Conservation (phyloP, 2,329 filamentous ascomycete genomes). For the Ceratocystis colombiana region DNA sequence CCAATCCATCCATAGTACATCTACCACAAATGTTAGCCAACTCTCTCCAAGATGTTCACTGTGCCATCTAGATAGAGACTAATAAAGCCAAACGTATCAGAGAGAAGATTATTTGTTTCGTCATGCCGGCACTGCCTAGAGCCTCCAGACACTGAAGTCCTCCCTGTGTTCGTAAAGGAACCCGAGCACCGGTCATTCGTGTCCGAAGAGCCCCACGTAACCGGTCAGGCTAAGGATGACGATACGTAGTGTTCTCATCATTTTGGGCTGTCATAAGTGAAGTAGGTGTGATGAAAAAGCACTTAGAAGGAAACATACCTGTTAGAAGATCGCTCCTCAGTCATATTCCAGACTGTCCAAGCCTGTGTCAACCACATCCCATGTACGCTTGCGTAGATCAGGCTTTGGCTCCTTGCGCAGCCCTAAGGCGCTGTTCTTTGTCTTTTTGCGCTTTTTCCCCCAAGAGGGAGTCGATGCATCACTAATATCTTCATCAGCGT, state of each 20-base stretch:
- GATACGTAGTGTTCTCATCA: conserved; percentile 80
- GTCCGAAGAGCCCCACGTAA: conserved; percentile 27
- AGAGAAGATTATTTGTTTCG: conserved; percentile 44
- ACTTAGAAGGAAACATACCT: conserved; percentile 25
- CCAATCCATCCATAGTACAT: not conserved
- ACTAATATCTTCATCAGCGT: conserved; percentile 26
- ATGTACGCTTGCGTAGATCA: conserved; percentile 55
- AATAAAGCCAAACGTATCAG: conserved; percentile 32
- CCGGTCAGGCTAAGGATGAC: conserved; percentile 91
- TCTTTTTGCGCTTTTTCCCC: conserved; percentile 34
- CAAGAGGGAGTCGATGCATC: conserved; percentile 27
- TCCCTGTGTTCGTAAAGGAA: conserved; percentile 12
- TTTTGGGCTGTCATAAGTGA: conserved; percentile 29
- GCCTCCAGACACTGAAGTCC: conserved; percentile 19
- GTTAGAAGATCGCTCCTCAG: conserved; percentile 30
- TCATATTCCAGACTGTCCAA: conserved; percentile 53
- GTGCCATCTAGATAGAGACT: not conserved
- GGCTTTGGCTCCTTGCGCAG: conserved; percentile 40
- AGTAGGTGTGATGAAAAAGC: too few species aligned
- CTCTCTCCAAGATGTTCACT: not conserved
- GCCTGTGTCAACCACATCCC: conserved; percentile 54
- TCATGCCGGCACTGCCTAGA: conserved; percentile 29
- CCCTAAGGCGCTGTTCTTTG: conserved; percentile 30
- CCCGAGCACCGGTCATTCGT: conserved; percentile 14
- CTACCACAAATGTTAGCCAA: not conserved